These are phyloP conservation scores for Colletotrichum sp. DNA, from an alignment of 2,329 filamentous ascomycete genomes.

Conservation along the genomic window DNA sequence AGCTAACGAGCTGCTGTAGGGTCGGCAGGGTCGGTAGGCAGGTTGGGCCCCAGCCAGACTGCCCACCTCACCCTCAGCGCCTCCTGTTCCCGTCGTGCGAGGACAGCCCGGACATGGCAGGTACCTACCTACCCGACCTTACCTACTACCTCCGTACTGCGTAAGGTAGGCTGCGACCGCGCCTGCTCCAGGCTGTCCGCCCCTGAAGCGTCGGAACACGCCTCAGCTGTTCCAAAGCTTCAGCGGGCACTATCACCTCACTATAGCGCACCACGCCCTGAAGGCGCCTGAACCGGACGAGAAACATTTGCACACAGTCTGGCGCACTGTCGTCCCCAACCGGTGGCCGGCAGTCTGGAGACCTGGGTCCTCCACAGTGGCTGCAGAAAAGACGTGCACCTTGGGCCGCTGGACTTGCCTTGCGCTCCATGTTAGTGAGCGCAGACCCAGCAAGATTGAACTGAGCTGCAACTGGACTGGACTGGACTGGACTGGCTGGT, in stretches of 20 bases:
- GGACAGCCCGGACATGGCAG: neutral
- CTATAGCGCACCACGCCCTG: neutral
- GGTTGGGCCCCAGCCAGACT: neutral
- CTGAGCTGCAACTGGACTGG: neutral
- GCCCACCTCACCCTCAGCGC: neutral
- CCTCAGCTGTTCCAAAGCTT: neutral
- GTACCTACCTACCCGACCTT: neutral
- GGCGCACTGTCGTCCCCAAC: constrained; percentile 8
- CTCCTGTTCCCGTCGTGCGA: neutral
- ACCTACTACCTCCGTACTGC: too few species aligned
- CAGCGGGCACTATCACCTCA: neutral
- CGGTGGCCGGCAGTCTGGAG: constrained; percentile 1
- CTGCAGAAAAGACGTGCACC: neutral
- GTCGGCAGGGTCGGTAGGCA: neutral
- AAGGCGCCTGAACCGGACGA: neutral
- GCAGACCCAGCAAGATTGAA: neutral
- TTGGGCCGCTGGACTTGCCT: neutral
- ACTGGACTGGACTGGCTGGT: neutral
- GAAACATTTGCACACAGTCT: neutral
- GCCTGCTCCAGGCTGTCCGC: neutral
- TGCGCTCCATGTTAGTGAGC: constrained; percentile 4
- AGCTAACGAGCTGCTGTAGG: constrained; percentile 8
- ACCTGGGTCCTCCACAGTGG: neutral
- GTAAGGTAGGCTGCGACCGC: neutral
- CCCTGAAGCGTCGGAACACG: neutral